Evolutionary conservation across 2,329 filamentous ascomycete species (phyloP).

Genomic region (Chaetothyriales sp.): DNA sequence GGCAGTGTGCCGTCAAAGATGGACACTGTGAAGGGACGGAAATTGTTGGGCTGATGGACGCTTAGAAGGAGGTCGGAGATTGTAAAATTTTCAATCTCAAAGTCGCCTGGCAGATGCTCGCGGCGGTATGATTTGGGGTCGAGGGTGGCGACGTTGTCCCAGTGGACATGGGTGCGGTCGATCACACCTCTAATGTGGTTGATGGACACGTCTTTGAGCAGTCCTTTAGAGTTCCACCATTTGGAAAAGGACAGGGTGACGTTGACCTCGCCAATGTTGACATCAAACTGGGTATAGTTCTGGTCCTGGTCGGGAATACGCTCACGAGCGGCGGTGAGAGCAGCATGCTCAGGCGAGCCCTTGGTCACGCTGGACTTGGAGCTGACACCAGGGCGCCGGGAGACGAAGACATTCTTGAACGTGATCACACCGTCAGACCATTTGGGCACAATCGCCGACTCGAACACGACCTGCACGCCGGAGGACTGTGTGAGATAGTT

Average conservation of each 20-base stretch:
- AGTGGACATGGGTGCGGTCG: constrained; percentile 70
- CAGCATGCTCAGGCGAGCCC: constrained; percentile 70
- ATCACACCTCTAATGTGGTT: constrained; percentile 85
- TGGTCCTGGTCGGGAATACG: constrained; percentile 52
- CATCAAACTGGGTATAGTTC: constrained; percentile 94
- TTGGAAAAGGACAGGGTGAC: constrained; percentile 95
- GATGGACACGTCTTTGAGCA: constrained; percentile 81
- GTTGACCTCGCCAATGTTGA: constrained; percentile 88
- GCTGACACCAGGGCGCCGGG: constrained; percentile 64
- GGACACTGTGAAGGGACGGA: constrained; percentile 89
- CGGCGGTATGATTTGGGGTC: constrained; percentile 82
- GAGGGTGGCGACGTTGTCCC: constrained; percentile 45
- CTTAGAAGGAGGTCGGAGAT: constrained; percentile 87
- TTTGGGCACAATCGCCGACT: constrained; percentile 91
- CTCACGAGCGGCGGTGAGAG: constrained; percentile 62
- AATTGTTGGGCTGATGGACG: constrained; percentile 73
- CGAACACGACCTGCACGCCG: constrained; percentile 85
- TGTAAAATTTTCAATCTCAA: constrained; percentile 93
- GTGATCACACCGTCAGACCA: constrained; percentile 93
- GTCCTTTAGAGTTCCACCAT: constrained; percentile 94
- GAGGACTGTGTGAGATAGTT: constrained; percentile 92
- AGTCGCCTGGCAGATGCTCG: constrained; percentile 78
- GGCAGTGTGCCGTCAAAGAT: constrained; percentile 93
- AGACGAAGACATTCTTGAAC: constrained; percentile 93
- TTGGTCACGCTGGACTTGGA: constrained; percentile 67